phyloP scores from a whole-genome alignment of 2,329 filamentous ascomycete genomes.

The Alternaria novae-zelandiae region DNA sequence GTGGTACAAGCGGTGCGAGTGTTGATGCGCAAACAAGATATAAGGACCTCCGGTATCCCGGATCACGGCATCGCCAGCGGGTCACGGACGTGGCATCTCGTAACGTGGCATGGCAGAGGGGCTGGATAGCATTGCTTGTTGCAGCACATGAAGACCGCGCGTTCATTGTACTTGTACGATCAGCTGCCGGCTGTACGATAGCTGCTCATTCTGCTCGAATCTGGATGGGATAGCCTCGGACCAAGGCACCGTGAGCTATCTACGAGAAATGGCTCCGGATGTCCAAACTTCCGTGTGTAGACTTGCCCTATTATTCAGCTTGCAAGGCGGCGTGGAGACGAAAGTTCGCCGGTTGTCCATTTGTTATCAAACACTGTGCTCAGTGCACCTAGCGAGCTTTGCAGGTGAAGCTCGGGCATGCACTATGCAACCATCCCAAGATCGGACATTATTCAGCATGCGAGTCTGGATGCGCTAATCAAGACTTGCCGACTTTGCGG shows the following conservation, averaged over 20 bases:
- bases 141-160: neutral
- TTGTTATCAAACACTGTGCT: neutral
- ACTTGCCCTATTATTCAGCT: neutral
- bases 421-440: neutral
- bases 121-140: slow-evolving; percentile 12
- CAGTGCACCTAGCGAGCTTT: neutral
- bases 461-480: slow-evolving; percentile 3
- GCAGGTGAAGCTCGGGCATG: neutral
- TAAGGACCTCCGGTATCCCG: slow-evolving; percentile 6
- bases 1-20: slow-evolving; percentile 65
- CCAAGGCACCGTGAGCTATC: neutral
- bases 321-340: neutral
- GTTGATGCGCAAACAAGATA: slow-evolving; percentile 38
- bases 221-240: neutral
- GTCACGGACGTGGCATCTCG: slow-evolving; percentile 5
- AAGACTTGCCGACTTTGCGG: neutral
- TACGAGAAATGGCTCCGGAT: neutral
- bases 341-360: neutral
- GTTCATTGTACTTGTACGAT: slow-evolving; percentile 29
- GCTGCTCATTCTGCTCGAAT: neutral
- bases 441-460: slow-evolving; percentile 8
- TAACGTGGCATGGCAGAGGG: slow-evolving; percentile 10
- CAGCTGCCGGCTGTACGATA: slow-evolving; percentile 13
- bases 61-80: slow-evolving; percentile 9
- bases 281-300: neutral